Evolutionary conservation across 148 eudicot genomes (phyloP), one percentile per base, ranked within the genome.

Genomic region (Vaccinium myrtillus): DNA sequence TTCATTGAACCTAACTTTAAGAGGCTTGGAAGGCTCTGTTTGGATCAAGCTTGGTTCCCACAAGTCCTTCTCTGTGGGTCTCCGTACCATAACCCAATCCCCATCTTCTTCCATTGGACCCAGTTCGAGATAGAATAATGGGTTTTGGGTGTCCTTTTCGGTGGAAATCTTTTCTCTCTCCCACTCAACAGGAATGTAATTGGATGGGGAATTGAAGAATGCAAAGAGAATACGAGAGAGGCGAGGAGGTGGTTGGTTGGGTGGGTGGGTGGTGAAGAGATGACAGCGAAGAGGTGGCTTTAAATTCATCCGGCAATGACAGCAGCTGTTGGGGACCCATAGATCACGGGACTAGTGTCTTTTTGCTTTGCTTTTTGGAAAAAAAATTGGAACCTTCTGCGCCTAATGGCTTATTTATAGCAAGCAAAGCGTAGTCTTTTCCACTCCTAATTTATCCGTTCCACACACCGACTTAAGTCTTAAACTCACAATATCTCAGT

Each of bases 1-100:
- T 18, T 27, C 93, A 86, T 76, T 83, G 59, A 92, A 93, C 46
- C 85, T 77, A 54, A 95, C 90, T 86, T 95, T 90, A 30, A 95
- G 88, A 74, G 87, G 74, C 77, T 77, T 83, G 63, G 82, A 67
- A 78, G 67, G 36, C 75, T 88, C 85, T 3, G 56, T 82, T 71
- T 86, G 76, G 13, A 55, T 79, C 32, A 39, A 83, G 55, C 87
- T 83, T 30, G 92, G 90, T 32, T 85, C 88, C 98, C 92, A 93
- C 25, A 88, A 59, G 82, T 90, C 88, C 18, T 30, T 78, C 25
- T 84, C 89, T 36, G 71, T 55, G 53, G 88, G 84, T 75, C 86
- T 63, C 21, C 80, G 56, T 61, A 88, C 88, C 87, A 86, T 23
- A 77, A 88, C 89, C 92, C 92, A 90, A 19, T 86, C 90, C 25